Percentiles rank a stretch among this genome's conserved stretches.
phyloP scores from a whole-genome alignment of 768 basidiomycete genomes.

The Leccinum uliginosum region DNA sequence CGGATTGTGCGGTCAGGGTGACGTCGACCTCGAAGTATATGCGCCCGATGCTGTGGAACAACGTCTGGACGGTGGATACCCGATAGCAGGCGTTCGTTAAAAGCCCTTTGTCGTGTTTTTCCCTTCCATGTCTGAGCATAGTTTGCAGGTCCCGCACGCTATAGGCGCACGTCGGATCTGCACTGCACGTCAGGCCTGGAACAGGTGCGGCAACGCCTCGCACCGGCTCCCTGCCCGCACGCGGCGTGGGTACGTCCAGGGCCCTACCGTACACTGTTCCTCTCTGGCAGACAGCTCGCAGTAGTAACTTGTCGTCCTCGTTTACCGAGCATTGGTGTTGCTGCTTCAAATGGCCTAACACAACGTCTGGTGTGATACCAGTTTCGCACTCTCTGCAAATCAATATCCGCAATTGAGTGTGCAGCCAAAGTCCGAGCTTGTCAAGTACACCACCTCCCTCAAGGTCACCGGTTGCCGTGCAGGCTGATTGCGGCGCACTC shows the following conservation, averaged over 20 bases:
- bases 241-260: not conserved
- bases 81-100: not conserved
- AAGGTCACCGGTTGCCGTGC: not conserved
- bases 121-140: not conserved
- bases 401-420: not conserved
- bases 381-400: not conserved
- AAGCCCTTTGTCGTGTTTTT: not conserved
- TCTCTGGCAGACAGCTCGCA: not conserved
- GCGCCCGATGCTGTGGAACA: not conserved
- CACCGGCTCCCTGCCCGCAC: not conserved
- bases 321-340: not conserved
- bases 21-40: constrained; percentile 4
- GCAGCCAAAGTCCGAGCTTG: not conserved
- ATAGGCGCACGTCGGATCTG: not conserved
- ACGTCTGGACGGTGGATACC: not conserved
- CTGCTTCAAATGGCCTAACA: not conserved
- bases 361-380: not conserved
- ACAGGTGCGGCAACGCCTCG: not conserved
- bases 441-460: not conserved
- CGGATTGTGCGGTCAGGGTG: not conserved
- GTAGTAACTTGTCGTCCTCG: not conserved
- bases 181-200: not conserved
- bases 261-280: not conserved
- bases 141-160: not conserved
- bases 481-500: too few species aligned